These are phyloP conservation scores for Candida gorgasii DNA, from an alignment of 805 yeast species.

Conservation along the genomic window DNA sequence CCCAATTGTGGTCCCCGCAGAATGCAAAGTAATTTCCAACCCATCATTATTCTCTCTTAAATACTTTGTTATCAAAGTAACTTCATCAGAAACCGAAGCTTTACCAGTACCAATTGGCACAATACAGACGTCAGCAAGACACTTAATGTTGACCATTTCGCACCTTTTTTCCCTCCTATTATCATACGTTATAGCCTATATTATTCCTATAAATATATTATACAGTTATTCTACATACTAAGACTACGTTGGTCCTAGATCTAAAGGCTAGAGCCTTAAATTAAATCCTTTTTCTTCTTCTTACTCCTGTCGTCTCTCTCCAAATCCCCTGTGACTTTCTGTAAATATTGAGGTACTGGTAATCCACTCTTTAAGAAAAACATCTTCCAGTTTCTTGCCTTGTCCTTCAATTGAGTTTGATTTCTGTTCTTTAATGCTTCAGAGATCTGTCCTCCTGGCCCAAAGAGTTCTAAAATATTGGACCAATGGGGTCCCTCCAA, in stretches of 20 bases:
- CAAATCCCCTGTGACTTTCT: conserved; percentile 84
- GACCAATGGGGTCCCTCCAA: conserved; percentile 93
- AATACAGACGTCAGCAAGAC: conserved; percentile 84
- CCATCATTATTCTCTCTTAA: conserved; percentile 55
- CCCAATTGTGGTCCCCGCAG: conserved; percentile 90
- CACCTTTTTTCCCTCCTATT: neutral
- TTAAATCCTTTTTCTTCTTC: conserved; percentile 31
- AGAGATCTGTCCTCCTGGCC: conserved; percentile 86
- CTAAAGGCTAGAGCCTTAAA: neutral
- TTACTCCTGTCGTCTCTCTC: conserved; percentile 52
- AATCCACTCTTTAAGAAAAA: conserved; percentile 72
- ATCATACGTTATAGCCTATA: no score
- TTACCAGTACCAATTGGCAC: conserved; percentile 82
- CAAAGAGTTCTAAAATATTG: conserved; percentile 83
- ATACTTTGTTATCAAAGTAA: conserved; percentile 65
- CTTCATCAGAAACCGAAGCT: conserved; percentile 80
- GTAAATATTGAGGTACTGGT: conserved; percentile 77
- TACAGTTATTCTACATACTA: neutral
- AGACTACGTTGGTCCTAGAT: no score
- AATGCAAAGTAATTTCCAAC: conserved; percentile 70
- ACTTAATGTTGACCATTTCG: conserved; percentile 48
- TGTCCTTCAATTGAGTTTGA: conserved; percentile 92
- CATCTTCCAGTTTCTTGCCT: conserved; percentile 95
- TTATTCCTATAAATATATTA: neutral
- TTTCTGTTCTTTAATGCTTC: conserved; percentile 85